Conservation (phyloP, 2,329 filamentous ascomycete genomes). For the Dothidotthia symphoricarpi region DNA sequence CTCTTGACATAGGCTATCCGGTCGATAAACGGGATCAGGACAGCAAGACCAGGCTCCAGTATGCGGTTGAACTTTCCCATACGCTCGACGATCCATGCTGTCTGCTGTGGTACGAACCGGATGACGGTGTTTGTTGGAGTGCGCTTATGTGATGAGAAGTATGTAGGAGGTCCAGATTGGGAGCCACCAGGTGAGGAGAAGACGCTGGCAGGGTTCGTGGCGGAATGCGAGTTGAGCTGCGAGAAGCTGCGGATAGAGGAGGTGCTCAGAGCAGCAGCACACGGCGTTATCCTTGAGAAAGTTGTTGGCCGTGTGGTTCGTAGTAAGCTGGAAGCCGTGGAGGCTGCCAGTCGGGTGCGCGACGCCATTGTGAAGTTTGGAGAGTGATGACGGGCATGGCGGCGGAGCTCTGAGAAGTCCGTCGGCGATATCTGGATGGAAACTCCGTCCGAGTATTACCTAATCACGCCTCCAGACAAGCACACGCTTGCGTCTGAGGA, state of each 20-base stretch:
- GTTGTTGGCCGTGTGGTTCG: conserved; percentile 21
- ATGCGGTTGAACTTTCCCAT: conserved; percentile 98
- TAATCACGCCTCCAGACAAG: too few relatives aligned
- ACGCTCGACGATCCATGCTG: conserved; percentile 98
- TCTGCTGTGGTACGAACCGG: conserved; percentile 98
- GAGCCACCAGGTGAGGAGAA: conserved; percentile 31
- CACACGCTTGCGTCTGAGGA: too few relatives aligned
- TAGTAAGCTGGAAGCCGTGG: conserved; percentile 28
- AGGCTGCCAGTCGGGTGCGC: conserved; percentile 35
- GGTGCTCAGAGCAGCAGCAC: conserved; percentile 19
- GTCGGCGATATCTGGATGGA: conserved; percentile 14
- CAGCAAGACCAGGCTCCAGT: conserved; percentile 83
- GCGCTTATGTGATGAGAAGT: conserved; percentile 65
- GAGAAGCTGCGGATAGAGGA: conserved; percentile 30
- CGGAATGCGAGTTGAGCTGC: conserved; percentile 29
- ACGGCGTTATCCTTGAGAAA: conserved; percentile 16
- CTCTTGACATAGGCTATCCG: conserved; percentile 98
- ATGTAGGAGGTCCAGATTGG: conserved; percentile 59
- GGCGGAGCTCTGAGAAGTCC: conserved; percentile 23
- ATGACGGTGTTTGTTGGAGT: conserved; percentile 92
- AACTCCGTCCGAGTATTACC: conserved; percentile 21
- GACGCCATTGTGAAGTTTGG: conserved; percentile 33
- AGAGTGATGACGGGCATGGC: conserved; percentile 21
- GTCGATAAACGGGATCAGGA: conserved; percentile 87
- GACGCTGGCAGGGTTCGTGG: conserved; percentile 27